Percentiles rank a stretch among this genome's conserved stretches.
phyloP scores from a whole-genome alignment of 768 basidiomycete species.

The Pleurotus sapidus region DNA sequence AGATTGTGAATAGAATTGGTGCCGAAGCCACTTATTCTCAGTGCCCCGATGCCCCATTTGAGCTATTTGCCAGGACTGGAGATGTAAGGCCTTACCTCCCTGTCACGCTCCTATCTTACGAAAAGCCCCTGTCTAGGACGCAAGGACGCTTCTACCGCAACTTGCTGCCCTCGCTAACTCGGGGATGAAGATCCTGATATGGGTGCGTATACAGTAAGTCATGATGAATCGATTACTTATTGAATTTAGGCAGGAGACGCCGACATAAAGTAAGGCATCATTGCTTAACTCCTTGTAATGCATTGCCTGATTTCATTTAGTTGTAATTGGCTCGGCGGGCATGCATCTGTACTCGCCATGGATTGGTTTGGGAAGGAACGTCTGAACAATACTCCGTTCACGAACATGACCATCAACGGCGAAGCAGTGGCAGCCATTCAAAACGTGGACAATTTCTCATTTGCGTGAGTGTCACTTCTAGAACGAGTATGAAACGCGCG shows the following conservation, averaged over 20 bases:
- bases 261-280: slow-evolving; percentile 56
- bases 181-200: slow-evolving; percentile 38
- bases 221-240: slow-evolving; percentile 9
- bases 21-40: slow-evolving; percentile 46
- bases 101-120: neutral
- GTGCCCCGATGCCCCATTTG: slow-evolving; percentile 42
- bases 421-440: slow-evolving; percentile 53
- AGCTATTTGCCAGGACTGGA: slow-evolving; percentile 46
- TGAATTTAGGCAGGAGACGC: slow-evolving; percentile 40
- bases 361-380: slow-evolving; percentile 41
- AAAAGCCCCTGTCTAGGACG: slow-evolving; percentile 33
- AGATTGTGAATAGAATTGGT: slow-evolving; percentile 41
- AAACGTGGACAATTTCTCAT: slow-evolving; percentile 65
- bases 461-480: slow-evolving; percentile 45
- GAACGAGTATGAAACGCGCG: neutral
- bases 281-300: too few species aligned
- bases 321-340: slow-evolving; percentile 47
- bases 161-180: slow-evolving; percentile 45
- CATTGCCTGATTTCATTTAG: slow-evolving; percentile 20
- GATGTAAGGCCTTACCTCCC: slow-evolving; percentile 34
- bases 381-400: slow-evolving; percentile 34
- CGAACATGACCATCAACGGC: slow-evolving; percentile 56
- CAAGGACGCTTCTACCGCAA: slow-evolving; percentile 50
- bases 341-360: slow-evolving; percentile 41
- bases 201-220: slow-evolving; percentile 32